Base-by-base conservation (phyloP, 352 stramenopile genomes). In the Phytophthora fragariaefolia region DNA sequence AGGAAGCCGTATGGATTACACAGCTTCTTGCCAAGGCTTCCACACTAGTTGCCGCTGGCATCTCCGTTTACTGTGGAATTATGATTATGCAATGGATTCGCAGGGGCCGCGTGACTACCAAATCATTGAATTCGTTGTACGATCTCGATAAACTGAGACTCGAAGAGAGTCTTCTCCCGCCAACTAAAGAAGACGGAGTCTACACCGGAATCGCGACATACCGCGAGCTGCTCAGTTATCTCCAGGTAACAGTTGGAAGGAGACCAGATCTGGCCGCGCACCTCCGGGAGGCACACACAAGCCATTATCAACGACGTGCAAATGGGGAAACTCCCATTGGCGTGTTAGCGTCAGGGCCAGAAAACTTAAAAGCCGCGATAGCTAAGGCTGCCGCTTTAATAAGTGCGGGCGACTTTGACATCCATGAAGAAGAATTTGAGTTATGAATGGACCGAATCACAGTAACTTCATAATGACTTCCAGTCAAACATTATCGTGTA, bases 331-430 rank as follows among this genome's bases (percentile, higher is more conserved):
- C 28, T 20, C 1, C 28, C 1, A 69, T 83, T 23, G 76, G 70
- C 2, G 58, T 82, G 17, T 61, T 84, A 15, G 61, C 82, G 27
- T 84, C 76, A 3, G 76, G 73, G 9, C 73, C 76, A 12, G 38
- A 53, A 0, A 63, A 52, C 13, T 61, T 84, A 43, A 84, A 81
- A 54, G 46, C 54, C 43, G 49, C 61, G 10, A 49, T 36, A 20
- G 38, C n/a, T 4, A 32, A 17, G 53, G 61, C 67, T 20, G 52
- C 56, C 22, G 54, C 48, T 18, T 30, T 51, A 9, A 45, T 74
- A 24, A 20, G 36, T 38, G 26, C 59, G 20, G 48, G n/a, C 4
- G 48, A 50, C n/a, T 74, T 74, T 52, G 67, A 74, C 23, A 49
- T 71, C 27, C 67, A 67, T 12, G 61, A 67, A 71, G 61, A 74